phyloP scores from a whole-genome alignment of 1,284 basidiomycete genomes.

The Wallemia hederae region DNA sequence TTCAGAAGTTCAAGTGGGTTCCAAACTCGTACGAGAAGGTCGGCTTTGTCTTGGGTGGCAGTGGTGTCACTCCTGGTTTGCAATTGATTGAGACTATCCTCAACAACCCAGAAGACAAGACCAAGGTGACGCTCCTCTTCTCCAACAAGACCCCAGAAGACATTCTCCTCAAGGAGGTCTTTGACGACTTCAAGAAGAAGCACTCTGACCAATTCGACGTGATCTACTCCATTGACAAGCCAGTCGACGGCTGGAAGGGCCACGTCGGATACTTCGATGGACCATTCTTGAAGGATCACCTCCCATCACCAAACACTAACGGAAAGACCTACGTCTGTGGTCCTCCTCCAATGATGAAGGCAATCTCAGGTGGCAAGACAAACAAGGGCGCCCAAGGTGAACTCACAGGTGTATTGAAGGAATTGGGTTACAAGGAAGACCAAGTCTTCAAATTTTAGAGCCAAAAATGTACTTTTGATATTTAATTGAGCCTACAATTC shows the following conservation, averaged over 20 bases:
- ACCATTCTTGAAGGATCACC: conserved; percentile 39
- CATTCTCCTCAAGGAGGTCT: conserved; percentile 56
- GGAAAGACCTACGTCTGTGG: conserved; percentile 4
- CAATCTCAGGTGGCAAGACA: conserved; percentile 29
- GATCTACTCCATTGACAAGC: conserved; percentile 63
- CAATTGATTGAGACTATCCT: conserved; percentile 16
- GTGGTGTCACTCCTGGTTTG: conserved; percentile 22
- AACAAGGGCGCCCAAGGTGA: conserved; percentile 60
- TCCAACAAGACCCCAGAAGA: conserved; percentile 71
- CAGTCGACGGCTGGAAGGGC: conserved; percentile 38
- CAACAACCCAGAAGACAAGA: conserved; percentile 44
- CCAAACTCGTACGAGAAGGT: conserved; percentile 62
- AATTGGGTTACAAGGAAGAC: conserved; percentile 54
- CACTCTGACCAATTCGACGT: conserved; percentile 42
- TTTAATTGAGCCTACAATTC: too few relatives aligned
- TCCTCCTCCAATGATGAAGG: conserved; percentile 54
- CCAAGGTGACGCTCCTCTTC: conserved; percentile 76
- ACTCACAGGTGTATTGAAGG: conserved; percentile 50
- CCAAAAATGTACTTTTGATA: too few relatives aligned
- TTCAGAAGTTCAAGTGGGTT: conserved; percentile 40
- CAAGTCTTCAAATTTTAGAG: conserved; percentile 24
- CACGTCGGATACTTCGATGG: conserved; percentile 38
- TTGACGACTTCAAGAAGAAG: conserved; percentile 40
- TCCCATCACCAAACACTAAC: conserved; percentile 29
- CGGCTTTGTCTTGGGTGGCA: conserved; percentile 34